Base-by-base conservation (phyloP, 768 basidiomycete species). In the Amanita muscaria region DNA sequence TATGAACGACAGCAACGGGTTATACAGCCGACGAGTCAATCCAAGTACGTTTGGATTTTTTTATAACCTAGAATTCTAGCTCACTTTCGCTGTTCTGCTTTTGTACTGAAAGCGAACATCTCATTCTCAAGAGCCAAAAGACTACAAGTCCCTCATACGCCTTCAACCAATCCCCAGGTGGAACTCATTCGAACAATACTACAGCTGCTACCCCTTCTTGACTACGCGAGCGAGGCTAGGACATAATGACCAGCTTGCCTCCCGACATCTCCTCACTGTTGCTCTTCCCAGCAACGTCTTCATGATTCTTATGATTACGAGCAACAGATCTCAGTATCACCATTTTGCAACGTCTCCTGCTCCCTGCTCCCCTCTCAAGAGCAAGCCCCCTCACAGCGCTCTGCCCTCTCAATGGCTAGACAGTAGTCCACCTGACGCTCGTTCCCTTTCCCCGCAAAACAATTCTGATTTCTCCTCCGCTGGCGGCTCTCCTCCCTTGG, bases 401-500 rank as follows among this genome's bases (percentile, higher is more conserved):
- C 70, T 90, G 50, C 88, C 88, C 56, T 73, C 80, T 88, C 88
- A 90, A 80, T 90, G 88, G 88, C 77, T 90, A 53, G 88, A 89
- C 60, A 80, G 76, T 61, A 65, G 58, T 53, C 62, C 69, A 16
- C 66, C 79, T n/a, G 86, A 88, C 61, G 76, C 70, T 67, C 85
- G 87, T 56, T 76, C 88, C 30, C 73, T 88, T 49, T 90, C 88
- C 11, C 88, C 88, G 32, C 78, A 86, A 58, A 87, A 88, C 61
- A 88, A 82, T 59, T 88, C 87, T 11, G 88, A 91, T 65, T 80
- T 91, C 63, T 90, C 88, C 42, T 89, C 88, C 57, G 77, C 83
- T 55, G 85, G 85, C 59, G 85, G 84, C 49, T 88, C 88, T 27
- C 86, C 87, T 35, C 84, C 87, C 51, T 62, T 72, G 56, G 61